phyloP scores from a whole-genome alignment of 768 basidiomycete species.

The Trametes maxima region DNA sequence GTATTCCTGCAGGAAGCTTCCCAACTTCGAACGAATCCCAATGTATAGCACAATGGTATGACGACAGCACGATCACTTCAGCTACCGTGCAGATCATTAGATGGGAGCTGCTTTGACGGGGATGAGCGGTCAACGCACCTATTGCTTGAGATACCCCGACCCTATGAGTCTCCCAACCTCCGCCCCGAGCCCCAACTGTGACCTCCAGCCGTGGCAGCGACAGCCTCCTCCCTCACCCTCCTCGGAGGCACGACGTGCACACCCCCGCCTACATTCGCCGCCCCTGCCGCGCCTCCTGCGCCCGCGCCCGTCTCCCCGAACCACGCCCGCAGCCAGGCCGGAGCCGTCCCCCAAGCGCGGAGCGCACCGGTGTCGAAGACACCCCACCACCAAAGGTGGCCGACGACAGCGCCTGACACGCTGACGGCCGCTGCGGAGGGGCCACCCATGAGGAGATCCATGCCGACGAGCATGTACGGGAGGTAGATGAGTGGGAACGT shows the following conservation, averaged over 20 bases:
- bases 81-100: neutral
- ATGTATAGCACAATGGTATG: neutral
- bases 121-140: neutral
- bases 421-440: constrained; percentile 54
- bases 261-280: constrained; percentile 44
- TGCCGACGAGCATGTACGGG: constrained; percentile 70
- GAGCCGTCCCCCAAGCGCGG: constrained; percentile 53
- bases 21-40: neutral
- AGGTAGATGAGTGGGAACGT: constrained; percentile 71
- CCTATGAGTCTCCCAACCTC: constrained; percentile 42
- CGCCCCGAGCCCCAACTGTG: constrained; percentile 59
- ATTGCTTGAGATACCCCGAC: neutral
- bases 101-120: neutral
- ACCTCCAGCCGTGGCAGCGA: constrained; percentile 31
- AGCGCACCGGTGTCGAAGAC: constrained; percentile 54
- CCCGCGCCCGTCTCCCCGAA: constrained; percentile 43
- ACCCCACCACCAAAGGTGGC: constrained; percentile 82
- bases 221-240: constrained; percentile 24
- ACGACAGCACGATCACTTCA: neutral
- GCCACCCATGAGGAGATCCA: constrained; percentile 72
- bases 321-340: constrained; percentile 55
- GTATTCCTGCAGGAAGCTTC: too few relatives aligned
- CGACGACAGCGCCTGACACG: constrained; percentile 72
- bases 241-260: constrained; percentile 59
- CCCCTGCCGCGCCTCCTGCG: constrained; percentile 29